Percentiles rank a stretch among this genome's conserved stretches.
Conservation (phyloP, 2,329 filamentous ascomycete genomes). For the Thermothelomyces thermophilus region DNA sequence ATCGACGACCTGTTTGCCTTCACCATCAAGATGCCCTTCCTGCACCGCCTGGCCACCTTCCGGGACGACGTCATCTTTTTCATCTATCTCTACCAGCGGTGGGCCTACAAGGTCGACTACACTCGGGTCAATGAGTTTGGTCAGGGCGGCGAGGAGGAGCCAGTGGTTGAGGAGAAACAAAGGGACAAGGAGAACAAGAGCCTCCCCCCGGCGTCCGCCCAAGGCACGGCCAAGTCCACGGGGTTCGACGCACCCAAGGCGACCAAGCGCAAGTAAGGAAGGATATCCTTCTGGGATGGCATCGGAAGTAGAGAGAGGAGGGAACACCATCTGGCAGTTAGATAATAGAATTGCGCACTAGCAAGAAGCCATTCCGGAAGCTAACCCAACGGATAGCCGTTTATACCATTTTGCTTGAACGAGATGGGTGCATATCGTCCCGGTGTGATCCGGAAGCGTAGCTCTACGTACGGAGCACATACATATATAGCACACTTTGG, state of each 20-base stretch:
- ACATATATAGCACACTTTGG: no score
- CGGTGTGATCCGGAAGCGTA: no score
- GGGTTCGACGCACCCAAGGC: slow-evolving; percentile 44
- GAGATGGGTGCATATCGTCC: background rate
- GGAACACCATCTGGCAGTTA: background rate
- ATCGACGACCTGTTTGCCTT: slow-evolving; percentile 98
- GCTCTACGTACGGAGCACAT: no score
- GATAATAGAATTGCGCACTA: no score
- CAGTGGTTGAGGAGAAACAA: slow-evolving; percentile 33
- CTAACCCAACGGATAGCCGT: background rate
- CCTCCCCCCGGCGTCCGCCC: slow-evolving; percentile 26
- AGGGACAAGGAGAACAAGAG: slow-evolving; percentile 35
- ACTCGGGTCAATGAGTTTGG: slow-evolving; percentile 94
- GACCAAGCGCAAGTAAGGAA: slow-evolving; percentile 45
- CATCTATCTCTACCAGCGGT: slow-evolving; percentile 91
- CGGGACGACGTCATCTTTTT: slow-evolving; percentile 98
- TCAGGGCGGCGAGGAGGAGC: slow-evolving; percentile 85
- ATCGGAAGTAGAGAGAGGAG: background rate
- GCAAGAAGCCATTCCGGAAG: no score
- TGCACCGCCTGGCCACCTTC: slow-evolving; percentile 87
- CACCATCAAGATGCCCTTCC: slow-evolving; percentile 96
- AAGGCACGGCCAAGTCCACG: slow-evolving; percentile 39
- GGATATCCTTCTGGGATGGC: background rate
- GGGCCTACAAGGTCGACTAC: slow-evolving; percentile 87
- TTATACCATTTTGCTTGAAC: background rate